Evolutionary conservation across 768 basidiomycete genomes (phyloP), one percentile per base, ranked within the genome.

Genomic region (Leccinum ochraceum): DNA sequence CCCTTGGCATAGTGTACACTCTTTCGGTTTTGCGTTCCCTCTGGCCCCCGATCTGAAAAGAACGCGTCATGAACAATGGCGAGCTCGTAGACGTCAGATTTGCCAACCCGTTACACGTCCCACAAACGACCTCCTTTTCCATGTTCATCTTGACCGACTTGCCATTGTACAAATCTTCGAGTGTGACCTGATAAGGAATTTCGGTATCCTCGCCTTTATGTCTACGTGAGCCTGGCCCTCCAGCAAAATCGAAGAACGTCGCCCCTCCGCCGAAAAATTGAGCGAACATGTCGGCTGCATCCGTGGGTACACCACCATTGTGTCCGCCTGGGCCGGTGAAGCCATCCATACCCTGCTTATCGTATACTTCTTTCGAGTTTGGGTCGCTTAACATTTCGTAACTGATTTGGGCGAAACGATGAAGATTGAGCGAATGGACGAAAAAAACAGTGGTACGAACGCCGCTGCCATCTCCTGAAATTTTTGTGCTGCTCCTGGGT

Each of bases 101-200:
- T 56, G 65, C 77, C 50, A 67, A 90, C 90, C 95, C 96, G 72
- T 87, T 87, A 74, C 96, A 98, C 13, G 77, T 75, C 14, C 79
- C 79, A 73, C 96, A 98, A 2, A 91, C 76, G 9, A 88, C 77
- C 70, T 94, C 87, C 68, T 92, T 88, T 75, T 96, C 94, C 80
- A 97, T 85, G 66, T 86, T 91, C 79, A 98, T 86, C 71, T 88
- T 91, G 59, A 95, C 88, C 10, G 82, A 83, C 75, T 95, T 95
- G 32, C 95, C 96, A 59, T 89, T 91, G 76, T 94, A 98, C 22
- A 95, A 78, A 72, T 98, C 95, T 75, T 97, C 95, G 32, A 98
- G 80, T 5, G 91, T 89, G 56, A 96, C 91, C 44, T 92, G 82
- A 71, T 95, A 90, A 4, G 87, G 84, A 63, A 94, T 86, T 51